Evolutionary conservation across 495 filamentous ascomycete species (phyloP).

Genomic region (Aspergillus taichungensis): DNA sequence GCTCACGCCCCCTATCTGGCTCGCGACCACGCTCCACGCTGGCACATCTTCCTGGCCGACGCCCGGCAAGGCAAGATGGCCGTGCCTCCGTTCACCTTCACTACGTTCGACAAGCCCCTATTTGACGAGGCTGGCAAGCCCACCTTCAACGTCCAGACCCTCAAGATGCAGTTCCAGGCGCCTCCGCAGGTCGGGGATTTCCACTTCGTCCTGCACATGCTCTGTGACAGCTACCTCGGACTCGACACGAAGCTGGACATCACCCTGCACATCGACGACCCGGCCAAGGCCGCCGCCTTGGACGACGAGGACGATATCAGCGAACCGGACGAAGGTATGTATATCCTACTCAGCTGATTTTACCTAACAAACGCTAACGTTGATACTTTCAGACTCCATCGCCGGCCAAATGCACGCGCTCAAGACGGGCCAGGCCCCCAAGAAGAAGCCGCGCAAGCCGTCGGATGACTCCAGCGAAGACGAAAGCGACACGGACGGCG

Average conservation of each 20-base stretch:
- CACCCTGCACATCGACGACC: conserved; percentile 81
- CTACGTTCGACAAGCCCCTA: conserved; percentile 78
- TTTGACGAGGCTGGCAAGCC: conserved; percentile 64
- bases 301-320: conserved; percentile 82
- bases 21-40: conserved; percentile 78
- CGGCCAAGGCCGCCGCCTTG: conserved; percentile 71
- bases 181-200: conserved; percentile 89
- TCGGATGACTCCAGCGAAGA: conserved; percentile 57
- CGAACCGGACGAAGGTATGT: conserved; percentile 92
- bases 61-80: conserved; percentile 89
- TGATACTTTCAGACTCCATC: conserved; percentile 64
- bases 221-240: conserved; percentile 91
- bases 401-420: conserved; percentile 92
- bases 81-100: conserved; percentile 88
- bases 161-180: conserved; percentile 96
- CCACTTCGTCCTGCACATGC: conserved; percentile 80
- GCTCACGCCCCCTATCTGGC: conserved; percentile 84
- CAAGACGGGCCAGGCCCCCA: conserved; percentile 56
- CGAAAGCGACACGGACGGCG: conserved; percentile 85
- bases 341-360: not conserved
- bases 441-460: conserved; percentile 50
- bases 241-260: conserved; percentile 86
- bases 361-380: conserved; percentile 2
- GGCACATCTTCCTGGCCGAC: conserved; percentile 91
- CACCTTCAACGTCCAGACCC: conserved; percentile 85